These are phyloP conservation scores for Phyllosticta citriasiana DNA, from an alignment of 2,329 filamentous ascomycete species.

Conservation along the genomic window DNA sequence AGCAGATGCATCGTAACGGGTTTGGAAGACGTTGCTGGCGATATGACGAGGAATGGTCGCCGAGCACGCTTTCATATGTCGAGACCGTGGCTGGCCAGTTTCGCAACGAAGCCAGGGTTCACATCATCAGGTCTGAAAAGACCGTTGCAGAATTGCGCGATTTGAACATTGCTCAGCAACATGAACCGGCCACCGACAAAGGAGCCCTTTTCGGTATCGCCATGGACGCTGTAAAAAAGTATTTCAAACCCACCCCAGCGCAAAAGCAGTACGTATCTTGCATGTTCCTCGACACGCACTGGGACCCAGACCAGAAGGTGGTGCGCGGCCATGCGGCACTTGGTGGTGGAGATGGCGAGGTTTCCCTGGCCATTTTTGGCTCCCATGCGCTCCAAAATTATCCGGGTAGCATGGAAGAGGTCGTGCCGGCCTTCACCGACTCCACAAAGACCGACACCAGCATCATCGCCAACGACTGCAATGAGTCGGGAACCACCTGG, in stretches of 20 bases:
- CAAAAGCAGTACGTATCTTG: slow-evolving; percentile 86
- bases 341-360: slow-evolving; percentile 61
- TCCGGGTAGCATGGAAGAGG: slow-evolving; percentile 78
- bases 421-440: slow-evolving; percentile 79
- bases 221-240: slow-evolving; percentile 61
- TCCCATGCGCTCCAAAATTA: slow-evolving; percentile 90
- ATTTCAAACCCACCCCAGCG: slow-evolving; percentile 64
- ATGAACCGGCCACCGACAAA: slow-evolving; percentile 56
- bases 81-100: slow-evolving; percentile 63
- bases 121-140: slow-evolving; percentile 72
- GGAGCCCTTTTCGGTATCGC: slow-evolving; percentile 70
- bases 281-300: slow-evolving; percentile 77
- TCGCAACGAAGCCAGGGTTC: slow-evolving; percentile 84
- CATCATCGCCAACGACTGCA: slow-evolving; percentile 73
- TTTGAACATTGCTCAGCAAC: slow-evolving; percentile 68
- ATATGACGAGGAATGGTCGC: slow-evolving; percentile 92
- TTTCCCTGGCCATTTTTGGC: slow-evolving; percentile 82
- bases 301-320: slow-evolving; percentile 61
- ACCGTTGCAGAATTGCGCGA: slow-evolving; percentile 77
- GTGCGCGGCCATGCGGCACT: slow-evolving; percentile 75
- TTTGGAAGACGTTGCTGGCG: slow-evolving; percentile 79
- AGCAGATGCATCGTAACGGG: slow-evolving; percentile 88
- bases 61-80: slow-evolving; percentile 65
- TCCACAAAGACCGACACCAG: slow-evolving; percentile 80
- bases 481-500: slow-evolving; percentile 84